Conservation (phyloP, 305 asterid species). For the Salvia sclarea region DNA sequence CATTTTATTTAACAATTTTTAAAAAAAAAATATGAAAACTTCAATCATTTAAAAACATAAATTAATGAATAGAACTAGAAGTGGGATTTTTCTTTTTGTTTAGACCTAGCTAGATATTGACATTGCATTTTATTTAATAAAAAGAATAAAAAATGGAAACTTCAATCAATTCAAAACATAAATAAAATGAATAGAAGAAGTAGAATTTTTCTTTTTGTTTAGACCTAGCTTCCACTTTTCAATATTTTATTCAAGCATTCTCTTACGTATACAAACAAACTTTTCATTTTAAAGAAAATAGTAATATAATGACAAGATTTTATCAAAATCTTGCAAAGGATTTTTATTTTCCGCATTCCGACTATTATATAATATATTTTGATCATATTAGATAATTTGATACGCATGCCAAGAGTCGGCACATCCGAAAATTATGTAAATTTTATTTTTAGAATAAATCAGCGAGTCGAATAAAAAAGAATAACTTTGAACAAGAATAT, state of each 20-base stretch:
- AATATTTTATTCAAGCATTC: neutral
- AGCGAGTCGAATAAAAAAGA: neutral
- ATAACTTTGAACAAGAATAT: conserved; percentile 4
- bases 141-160: neutral
- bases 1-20: neutral
- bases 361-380: neutral
- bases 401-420: conserved; percentile 5
- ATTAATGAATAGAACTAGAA: neutral
- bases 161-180: neutral
- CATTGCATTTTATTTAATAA: too few species aligned
- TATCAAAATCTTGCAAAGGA: neutral
- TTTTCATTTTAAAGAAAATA: neutral
- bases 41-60: neutral
- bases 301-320: neutral
- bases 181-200: neutral
- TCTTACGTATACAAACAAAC: neutral
- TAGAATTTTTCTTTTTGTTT: neutral
- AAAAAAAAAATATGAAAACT: neutral
- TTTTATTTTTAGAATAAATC: neutral
- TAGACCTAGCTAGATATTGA: neutral
- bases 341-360: too few species aligned
- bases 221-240: neutral
- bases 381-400: neutral
- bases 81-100: neutral
- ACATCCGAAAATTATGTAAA: neutral